Base-by-base conservation (phyloP, 495 filamentous ascomycete genomes). In the Annulohypoxylon stygium region DNA sequence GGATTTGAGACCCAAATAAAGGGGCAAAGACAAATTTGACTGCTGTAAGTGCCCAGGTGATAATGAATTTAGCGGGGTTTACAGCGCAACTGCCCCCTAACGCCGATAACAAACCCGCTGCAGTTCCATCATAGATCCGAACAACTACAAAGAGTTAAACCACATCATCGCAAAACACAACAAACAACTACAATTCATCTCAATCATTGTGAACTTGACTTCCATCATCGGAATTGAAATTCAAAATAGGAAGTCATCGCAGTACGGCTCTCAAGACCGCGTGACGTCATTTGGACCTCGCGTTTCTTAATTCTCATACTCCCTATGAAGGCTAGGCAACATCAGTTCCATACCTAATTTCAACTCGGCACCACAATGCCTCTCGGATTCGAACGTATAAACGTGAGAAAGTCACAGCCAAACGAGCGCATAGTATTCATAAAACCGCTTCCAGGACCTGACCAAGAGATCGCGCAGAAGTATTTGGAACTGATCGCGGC, bases 401-500 rank as follows among this genome's bases (percentile, higher is more conserved):
- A 94, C 76, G 87, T 85, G 69, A 90, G 86, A 64, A 85, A 82
- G 26, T 86, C 88, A 45, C 86, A 88, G 41, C 91, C 91, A 34
- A 93, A 93, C 74, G 85, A 86, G 41, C 86, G 86, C 64, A 91
- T 94, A 75, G 86, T 88, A 67, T 94, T 94, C 83, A 92, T 95
- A 82, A 92, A 92, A 75, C 89, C 92, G 0, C 83, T 93, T 1
- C 83, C 88, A 16, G 90, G 90, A 0, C 82, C 85, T 0, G 85
- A 88, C 62, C 82, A 89, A 58, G 76, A 78, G 0, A 86, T 86
- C 51, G 89, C 93, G 12, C 86, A 90, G 74, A 89, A 91, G 74
- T 93, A 91, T 72, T 82, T 95, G 5, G 89, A 91, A 72, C 86
- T 91, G 23, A 91, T 95, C 60, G 93, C 93, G 9, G 93, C 93